Conservation (phyloP, 2,329 filamentous ascomycete species). For the Cadophora sp. region DNA sequence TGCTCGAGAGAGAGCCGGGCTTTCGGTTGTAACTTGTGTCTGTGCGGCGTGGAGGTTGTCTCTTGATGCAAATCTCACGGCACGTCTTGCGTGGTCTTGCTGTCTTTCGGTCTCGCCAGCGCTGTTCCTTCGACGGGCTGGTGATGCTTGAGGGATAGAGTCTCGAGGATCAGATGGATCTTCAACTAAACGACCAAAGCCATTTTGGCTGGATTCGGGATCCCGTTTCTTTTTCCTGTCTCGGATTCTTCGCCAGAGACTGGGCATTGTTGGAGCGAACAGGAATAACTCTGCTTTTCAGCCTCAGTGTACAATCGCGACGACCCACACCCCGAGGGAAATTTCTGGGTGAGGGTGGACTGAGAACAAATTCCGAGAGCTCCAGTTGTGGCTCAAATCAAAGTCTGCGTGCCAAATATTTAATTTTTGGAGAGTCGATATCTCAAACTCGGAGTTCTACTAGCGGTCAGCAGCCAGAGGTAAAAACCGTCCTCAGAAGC, state of each 20-base stretch:
- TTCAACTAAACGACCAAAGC: background rate
- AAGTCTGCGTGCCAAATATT: too few species aligned
- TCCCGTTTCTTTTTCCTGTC: background rate
- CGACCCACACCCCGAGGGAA: background rate
- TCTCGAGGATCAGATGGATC: background rate
- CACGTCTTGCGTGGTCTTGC: background rate
- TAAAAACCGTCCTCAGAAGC: too few species aligned
- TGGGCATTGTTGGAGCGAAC: background rate
- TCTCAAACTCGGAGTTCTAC: too few species aligned
- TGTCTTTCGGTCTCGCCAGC: background rate
- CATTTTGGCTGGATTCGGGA: background rate
- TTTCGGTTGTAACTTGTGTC: background rate
- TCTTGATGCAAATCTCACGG: constrained; percentile 3
- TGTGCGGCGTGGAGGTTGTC: constrained; percentile 1
- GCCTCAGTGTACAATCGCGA: background rate
- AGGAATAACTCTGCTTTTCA: background rate
- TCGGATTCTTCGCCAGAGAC: background rate
- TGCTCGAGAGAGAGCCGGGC: background rate
- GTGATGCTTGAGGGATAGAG: background rate
- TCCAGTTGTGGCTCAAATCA: background rate
- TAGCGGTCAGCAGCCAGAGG: too few species aligned
- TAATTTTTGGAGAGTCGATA: too few species aligned
- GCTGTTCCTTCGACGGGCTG: constrained; percentile 4
- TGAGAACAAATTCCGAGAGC: background rate
- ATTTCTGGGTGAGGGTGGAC: too few species aligned